Percentiles rank a stretch among this genome's conserved stretches.
phyloP scores from a whole-genome alignment of 495 filamentous ascomycete species.

The Oleoguttula mirabilis region DNA sequence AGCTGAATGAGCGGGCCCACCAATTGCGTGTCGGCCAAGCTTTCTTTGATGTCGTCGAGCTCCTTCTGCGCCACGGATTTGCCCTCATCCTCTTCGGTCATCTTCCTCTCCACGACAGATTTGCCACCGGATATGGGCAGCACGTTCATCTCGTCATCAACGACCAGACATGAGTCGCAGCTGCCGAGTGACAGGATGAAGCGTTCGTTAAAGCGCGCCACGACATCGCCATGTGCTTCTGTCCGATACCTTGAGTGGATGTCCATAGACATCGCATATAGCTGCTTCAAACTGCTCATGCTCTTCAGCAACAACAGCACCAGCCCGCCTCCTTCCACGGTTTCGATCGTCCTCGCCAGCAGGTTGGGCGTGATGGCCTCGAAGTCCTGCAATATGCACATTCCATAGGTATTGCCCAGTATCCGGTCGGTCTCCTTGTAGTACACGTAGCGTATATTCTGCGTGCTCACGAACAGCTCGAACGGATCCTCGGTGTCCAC shows the following conservation, averaged over 20 bases:
- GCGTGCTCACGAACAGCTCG: slow-evolving; percentile 90
- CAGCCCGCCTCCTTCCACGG: slow-evolving; percentile 90
- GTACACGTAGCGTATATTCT: slow-evolving; percentile 97
- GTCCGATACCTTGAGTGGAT: slow-evolving; percentile 94
- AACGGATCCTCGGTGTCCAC: slow-evolving; percentile 94
- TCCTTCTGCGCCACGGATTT: slow-evolving; percentile 59
- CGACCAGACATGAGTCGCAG: slow-evolving; percentile 87
- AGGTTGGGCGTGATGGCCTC: slow-evolving; percentile 96
- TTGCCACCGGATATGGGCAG: slow-evolving; percentile 94
- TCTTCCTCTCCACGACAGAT: slow-evolving; percentile 58
- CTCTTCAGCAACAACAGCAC: slow-evolving; percentile 85
- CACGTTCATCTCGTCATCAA: slow-evolving; percentile 97
- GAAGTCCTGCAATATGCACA: slow-evolving; percentile 97
- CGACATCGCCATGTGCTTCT: slow-evolving; percentile 90
- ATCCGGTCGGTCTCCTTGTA: slow-evolving; percentile 99
- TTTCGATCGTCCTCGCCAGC: slow-evolving; percentile 88
- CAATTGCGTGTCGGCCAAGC: slow-evolving; percentile 69
- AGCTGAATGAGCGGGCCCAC: slow-evolving; percentile 73
- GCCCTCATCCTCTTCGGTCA: slow-evolving; percentile 50
- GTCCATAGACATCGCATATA: slow-evolving; percentile 97
- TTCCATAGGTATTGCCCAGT: slow-evolving; percentile 94
- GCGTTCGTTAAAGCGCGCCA: slow-evolving; percentile 92
- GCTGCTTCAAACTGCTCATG: slow-evolving; percentile 93
- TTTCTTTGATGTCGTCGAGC: slow-evolving; percentile 77
- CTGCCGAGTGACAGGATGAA: slow-evolving; percentile 91